Conservation (phyloP, 129 eudicot genomes). For the Pulicaria dysenterica region DNA sequence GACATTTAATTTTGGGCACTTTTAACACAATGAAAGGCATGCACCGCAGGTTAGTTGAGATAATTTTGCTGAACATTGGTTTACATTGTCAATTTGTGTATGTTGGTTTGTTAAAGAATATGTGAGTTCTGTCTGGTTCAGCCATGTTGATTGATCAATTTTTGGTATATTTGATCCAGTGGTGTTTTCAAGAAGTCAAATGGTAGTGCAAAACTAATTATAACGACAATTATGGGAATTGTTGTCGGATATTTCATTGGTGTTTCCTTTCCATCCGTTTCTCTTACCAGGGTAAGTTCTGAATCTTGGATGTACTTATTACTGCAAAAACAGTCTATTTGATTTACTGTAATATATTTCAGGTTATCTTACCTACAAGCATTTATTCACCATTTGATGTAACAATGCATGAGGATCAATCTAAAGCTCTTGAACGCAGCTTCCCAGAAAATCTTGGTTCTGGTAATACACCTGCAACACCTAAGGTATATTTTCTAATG, state of each 20-base stretch:
- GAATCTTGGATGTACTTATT: slow-evolving; percentile 26
- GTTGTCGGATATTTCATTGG: slow-evolving; percentile 93
- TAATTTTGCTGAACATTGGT: slow-evolving; percentile 1
- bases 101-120: not conserved
- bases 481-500: slow-evolving; percentile 64
- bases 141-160: slow-evolving; percentile 1
- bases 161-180: slow-evolving; percentile 42
- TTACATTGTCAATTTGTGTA: slow-evolving; percentile 17
- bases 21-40: slow-evolving; percentile 56
- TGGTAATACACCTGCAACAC: slow-evolving; percentile 66
- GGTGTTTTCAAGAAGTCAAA: slow-evolving; percentile 80
- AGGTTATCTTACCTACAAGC: slow-evolving; percentile 79
- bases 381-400: slow-evolving; percentile 61
- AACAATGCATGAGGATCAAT: slow-evolving; percentile 43
- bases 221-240: slow-evolving; percentile 85
- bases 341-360: slow-evolving; percentile 37
- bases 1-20: slow-evolving; percentile 44
- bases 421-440: slow-evolving; percentile 51
- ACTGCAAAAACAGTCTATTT: slow-evolving; percentile 9
- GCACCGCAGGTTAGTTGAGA: slow-evolving; percentile 73
- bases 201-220: slow-evolving; percentile 71
- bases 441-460: slow-evolving; percentile 95
- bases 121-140: slow-evolving; percentile 1
- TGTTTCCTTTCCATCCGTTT: slow-evolving; percentile 89
- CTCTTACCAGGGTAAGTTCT: slow-evolving; percentile 71